A percentile compares a stretch with the other conserved stretches of the same genome.
These are phyloP conservation scores for Erysimum cheiranthoides DNA, from an alignment of 345 rosid genomes.

Conservation along the genomic window DNA sequence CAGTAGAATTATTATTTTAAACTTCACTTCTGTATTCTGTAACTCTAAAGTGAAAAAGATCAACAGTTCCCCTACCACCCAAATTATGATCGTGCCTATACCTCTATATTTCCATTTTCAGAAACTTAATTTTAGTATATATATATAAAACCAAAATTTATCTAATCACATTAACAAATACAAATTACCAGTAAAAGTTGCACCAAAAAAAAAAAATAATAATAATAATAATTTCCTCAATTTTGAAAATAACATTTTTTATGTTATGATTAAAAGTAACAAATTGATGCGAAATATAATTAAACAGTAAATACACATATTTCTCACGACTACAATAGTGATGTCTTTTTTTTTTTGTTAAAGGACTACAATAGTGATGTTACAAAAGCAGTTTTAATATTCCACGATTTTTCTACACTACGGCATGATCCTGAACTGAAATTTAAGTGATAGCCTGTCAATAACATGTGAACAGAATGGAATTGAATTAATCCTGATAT, in stretches of 20 bases:
- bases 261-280: neutral
- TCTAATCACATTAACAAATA: neutral
- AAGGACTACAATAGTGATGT: no score
- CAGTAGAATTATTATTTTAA: slow-evolving; percentile 33
- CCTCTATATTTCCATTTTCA: slow-evolving; percentile 38
- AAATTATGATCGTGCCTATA: slow-evolving; percentile 37
- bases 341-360: no score
- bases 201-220: no score
- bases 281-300: neutral
- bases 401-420: neutral
- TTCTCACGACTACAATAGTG: neutral
- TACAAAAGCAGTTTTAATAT: slow-evolving; percentile 1
- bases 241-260: neutral
- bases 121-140: neutral
- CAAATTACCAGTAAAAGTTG: neutral
- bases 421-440: slow-evolving; percentile 14
- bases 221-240: neutral
- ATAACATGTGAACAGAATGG: neutral
- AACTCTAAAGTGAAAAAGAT: slow-evolving; percentile 17
- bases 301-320: slow-evolving; percentile 5
- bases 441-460: slow-evolving; percentile 4
- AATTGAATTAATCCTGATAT: slow-evolving; percentile 14
- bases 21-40: slow-evolving; percentile 40
- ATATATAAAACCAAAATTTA: neutral
- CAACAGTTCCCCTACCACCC: slow-evolving; percentile 37